A percentile compares a stretch with the other conserved stretches of the same genome.
Evolutionary conservation across 768 basidiomycete genomes (phyloP).

Genomic region (Calvatia gigantea): DNA sequence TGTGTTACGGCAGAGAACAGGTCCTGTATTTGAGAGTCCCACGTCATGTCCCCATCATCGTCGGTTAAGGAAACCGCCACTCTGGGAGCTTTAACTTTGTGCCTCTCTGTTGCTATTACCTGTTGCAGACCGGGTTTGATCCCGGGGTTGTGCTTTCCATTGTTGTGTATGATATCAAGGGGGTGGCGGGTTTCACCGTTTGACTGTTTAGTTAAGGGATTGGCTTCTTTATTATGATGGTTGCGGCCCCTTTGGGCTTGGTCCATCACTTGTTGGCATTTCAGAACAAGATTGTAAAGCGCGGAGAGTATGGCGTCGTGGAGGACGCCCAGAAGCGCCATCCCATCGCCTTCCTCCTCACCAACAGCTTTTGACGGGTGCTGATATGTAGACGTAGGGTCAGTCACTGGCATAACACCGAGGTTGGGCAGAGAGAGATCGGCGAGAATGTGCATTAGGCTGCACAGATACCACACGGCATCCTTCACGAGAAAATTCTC

Average conservation of each 20-base stretch:
- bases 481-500: slow-evolving; percentile 43
- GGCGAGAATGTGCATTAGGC: slow-evolving; percentile 35
- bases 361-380: neutral
- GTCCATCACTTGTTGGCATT: slow-evolving; percentile 8
- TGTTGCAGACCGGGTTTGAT: neutral
- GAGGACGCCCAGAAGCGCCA: neutral
- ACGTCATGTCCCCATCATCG: neutral
- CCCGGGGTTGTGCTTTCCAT: neutral
- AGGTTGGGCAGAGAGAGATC: slow-evolving; percentile 9
- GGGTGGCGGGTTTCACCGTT: neutral
- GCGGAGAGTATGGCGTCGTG: slow-evolving; percentile 13
- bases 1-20: neutral
- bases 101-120: neutral
- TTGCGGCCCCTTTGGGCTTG: neutral
- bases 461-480: slow-evolving; percentile 50
- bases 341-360: neutral
- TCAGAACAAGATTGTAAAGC: slow-evolving; percentile 16
- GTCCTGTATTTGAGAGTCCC: slow-evolving; percentile 6
- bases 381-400: neutral
- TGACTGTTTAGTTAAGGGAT: neutral
- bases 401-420: neutral
- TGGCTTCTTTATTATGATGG: neutral
- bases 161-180: neutral
- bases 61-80: neutral
- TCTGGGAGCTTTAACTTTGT: neutral